These are phyloP conservation scores for Tricholoma flavovirens DNA, from an alignment of 768 basidiomycete genomes.

Conservation along the genomic window DNA sequence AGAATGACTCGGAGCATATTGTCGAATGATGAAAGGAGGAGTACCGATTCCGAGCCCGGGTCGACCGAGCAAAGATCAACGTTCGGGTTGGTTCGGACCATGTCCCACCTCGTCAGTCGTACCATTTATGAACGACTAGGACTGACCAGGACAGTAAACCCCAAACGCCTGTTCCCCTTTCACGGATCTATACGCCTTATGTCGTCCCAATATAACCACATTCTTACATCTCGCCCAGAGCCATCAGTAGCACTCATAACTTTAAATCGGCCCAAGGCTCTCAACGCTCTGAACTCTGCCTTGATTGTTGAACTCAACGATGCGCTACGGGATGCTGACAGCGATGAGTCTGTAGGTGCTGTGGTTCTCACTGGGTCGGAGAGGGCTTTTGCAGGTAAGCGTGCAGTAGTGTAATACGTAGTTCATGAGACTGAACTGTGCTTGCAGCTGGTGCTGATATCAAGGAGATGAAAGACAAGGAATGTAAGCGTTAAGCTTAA, in stretches of 20 bases:
- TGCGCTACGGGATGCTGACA: conserved; percentile 66
- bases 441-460: conserved; percentile 89
- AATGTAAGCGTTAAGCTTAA: conserved; percentile 48
- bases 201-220: conserved; percentile 57
- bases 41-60: too few species aligned
- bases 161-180: too few species aligned
- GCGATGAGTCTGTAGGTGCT: conserved; percentile 67
- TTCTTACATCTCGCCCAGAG: conserved; percentile 64
- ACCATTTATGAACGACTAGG: too few species aligned
- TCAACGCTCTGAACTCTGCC: conserved; percentile 82
- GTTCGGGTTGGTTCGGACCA: too few species aligned
- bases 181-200: conserved; percentile 35
- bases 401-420: conserved; percentile 5
- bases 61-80: too few species aligned
- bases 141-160: too few species aligned
- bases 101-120: too few species aligned
- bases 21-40: too few species aligned
- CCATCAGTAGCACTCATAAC: conserved; percentile 74
- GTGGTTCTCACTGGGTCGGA: conserved; percentile 92
- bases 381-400: conserved; percentile 86
- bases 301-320: conserved; percentile 79
- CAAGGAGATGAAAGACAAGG: conserved; percentile 98
- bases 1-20: too few species aligned
- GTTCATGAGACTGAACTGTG: neutral
- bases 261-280: conserved; percentile 82